Conservation (phyloP, 441 rosid genomes). For the Populus hybrid region DNA sequence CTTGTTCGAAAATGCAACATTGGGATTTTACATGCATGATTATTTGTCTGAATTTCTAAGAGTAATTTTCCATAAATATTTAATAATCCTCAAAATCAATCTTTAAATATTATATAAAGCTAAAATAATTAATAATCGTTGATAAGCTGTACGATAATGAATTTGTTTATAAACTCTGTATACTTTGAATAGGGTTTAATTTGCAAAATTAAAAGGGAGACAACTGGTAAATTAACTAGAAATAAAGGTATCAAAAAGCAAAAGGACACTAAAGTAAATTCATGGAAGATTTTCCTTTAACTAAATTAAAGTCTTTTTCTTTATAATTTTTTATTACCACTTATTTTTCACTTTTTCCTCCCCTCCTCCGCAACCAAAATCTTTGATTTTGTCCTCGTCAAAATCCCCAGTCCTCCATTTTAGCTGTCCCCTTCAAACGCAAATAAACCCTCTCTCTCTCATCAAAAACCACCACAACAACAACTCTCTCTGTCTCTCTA, state of each 20-base stretch:
- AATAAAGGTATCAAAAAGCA: slow-evolving; percentile 19
- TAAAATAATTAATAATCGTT: too few relatives aligned
- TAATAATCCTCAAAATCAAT: too few relatives aligned
- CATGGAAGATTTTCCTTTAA: slow-evolving; percentile 19
- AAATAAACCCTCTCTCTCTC: slow-evolving; percentile 44
- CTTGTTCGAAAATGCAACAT: too few relatives aligned
- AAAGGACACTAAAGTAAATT: slow-evolving; percentile 42
- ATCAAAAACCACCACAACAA: slow-evolving; percentile 32
- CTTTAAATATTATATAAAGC: too few relatives aligned
- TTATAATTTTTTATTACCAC: slow-evolving; percentile 8
- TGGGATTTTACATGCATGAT: too few relatives aligned
- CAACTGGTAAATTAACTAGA: not conserved
- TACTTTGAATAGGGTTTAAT: not conserved
- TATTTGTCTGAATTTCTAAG: too few relatives aligned
- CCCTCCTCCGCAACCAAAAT: not conserved
- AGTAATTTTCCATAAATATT: too few relatives aligned
- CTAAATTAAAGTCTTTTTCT: slow-evolving; percentile 24
- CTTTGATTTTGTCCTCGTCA: slow-evolving; percentile 34
- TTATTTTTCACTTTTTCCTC: not conserved
- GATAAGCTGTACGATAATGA: too few relatives aligned
- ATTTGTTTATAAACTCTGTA: too few relatives aligned
- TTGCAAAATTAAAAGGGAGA: not conserved
- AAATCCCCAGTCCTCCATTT: slow-evolving; percentile 49
- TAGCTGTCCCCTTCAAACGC: slow-evolving; percentile 80
- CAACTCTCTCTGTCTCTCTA: slow-evolving; percentile 31